Evolutionary conservation across 768 basidiomycete genomes (phyloP), one percentile per base, ranked within the genome.

Genomic region (Russula brevipes): DNA sequence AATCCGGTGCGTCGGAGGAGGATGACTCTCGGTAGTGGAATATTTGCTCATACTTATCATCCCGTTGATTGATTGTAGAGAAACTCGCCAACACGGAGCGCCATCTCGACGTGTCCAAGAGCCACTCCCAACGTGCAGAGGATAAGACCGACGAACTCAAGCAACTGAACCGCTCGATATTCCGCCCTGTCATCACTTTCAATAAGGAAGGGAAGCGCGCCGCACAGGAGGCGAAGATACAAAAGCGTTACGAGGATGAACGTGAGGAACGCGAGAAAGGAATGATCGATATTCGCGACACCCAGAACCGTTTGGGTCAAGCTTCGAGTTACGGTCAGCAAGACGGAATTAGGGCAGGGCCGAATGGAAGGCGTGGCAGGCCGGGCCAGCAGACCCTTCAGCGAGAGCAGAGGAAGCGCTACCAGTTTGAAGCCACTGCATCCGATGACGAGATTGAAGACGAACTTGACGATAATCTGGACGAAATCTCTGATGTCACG

Each of bases 391-490:
- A 81, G 60, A 72, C 79, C 14, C 75, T 76, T 10, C 77, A 81
- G 68, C 85, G 86, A 74, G 89, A 87, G 60, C 87, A 87, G 69
- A 80, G 91, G 68, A 83, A 86, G 70, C 83, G 90, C 41, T 98
- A 84, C 73, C 94, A 98, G 75, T 97, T 98, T 70, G 96, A 99
- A 68, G 85, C 85, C 33, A 89, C 85, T 42, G 91, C 82, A 3
- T 91, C 89, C 6, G 96, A 99, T 70, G 94, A 98, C 69, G 94
- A 95, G 75, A 68, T 96, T 1, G 96, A 99, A 76, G 89, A 98
- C 69, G 94, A 98, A 75, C 70, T 99, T 42, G 96, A 98, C 70
- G 85, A 82, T 66, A 98, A 98, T 73, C 77, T 99, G 31, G 86
- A 91, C 72, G 94, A 96, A 74, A 89, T 96, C 62, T 77, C 83